Percentiles rank a stretch among this genome's conserved stretches.
phyloP scores from a whole-genome alignment of 495 filamentous ascomycete genomes.

The Pseudotulostoma volvatum region DNA sequence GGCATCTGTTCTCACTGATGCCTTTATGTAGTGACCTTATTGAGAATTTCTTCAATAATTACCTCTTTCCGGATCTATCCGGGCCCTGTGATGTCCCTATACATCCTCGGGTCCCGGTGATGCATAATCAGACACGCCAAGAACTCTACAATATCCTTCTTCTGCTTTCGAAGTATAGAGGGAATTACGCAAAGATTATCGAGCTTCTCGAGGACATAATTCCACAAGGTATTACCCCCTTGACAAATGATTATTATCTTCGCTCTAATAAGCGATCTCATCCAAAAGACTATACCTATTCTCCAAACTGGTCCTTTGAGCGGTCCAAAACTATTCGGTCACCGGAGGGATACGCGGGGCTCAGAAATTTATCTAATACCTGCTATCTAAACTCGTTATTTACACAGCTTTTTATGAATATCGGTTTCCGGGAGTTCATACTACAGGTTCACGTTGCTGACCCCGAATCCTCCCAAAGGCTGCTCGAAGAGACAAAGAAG shows the following conservation, averaged over 20 bases:
- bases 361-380: slow-evolving; percentile 85
- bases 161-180: slow-evolving; percentile 38
- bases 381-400: slow-evolving; percentile 96
- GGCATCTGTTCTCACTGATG: slow-evolving; percentile 2
- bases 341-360: slow-evolving; percentile 60
- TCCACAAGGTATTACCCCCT: slow-evolving; percentile 22
- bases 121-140: slow-evolving; percentile 39
- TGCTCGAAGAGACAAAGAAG: slow-evolving; percentile 61
- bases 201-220: slow-evolving; percentile 36
- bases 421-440: slow-evolving; percentile 74
- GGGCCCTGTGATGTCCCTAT: slow-evolving; percentile 9
- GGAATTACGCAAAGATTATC: slow-evolving; percentile 34
- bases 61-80: slow-evolving; percentile 51
- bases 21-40: slow-evolving; percentile 30
- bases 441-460: slow-evolving; percentile 44
- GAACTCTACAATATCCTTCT: slow-evolving; percentile 49
- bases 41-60: slow-evolving; percentile 43
- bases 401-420: slow-evolving; percentile 95
- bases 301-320: slow-evolving; percentile 43
- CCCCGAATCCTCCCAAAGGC: slow-evolving; percentile 36
- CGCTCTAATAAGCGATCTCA: slow-evolving; percentile 2
- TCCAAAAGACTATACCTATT: slow-evolving; percentile 41
- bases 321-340: slow-evolving; percentile 53
- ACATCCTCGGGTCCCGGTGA: slow-evolving; percentile 27
- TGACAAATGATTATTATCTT: not conserved